These are phyloP conservation scores for Symbiodinium natans DNA, from an alignment of 73 alveolate species.

Conservation along the genomic window DNA sequence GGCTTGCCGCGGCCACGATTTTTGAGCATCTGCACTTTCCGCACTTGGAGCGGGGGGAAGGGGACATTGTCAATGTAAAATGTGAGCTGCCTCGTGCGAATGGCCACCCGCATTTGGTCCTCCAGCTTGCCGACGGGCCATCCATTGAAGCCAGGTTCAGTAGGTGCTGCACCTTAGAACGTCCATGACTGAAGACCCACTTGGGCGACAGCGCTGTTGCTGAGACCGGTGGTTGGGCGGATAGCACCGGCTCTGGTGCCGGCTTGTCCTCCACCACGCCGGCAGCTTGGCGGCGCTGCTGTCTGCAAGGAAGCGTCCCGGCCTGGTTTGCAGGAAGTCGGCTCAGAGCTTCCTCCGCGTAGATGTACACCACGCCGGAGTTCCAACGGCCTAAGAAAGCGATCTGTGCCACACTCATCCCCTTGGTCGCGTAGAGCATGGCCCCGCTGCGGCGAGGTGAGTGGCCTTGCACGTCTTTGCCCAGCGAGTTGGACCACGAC, in stretches of 20 bases:
- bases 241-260: no score
- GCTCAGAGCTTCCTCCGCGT: neutral
- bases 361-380: neutral
- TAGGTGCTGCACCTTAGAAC: neutral
- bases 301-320: no score
- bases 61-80: neutral
- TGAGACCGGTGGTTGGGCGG: no score
- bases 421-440: neutral
- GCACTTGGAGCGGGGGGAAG: neutral
- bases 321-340: no score
- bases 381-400: neutral
- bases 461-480: neutral
- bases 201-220: no score
- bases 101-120: neutral
- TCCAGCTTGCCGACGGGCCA: neutral
- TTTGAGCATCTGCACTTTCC: neutral
- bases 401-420: neutral
- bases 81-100: neutral
- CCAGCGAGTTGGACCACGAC: neutral
- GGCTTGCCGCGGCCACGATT: neutral
- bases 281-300: no score
- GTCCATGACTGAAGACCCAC: neutral
- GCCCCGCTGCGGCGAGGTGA: neutral
- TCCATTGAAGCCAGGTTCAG: neutral
- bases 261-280: no score